Conservation (phyloP, 306 rosid species). For the Quercus aquifolioides region DNA sequence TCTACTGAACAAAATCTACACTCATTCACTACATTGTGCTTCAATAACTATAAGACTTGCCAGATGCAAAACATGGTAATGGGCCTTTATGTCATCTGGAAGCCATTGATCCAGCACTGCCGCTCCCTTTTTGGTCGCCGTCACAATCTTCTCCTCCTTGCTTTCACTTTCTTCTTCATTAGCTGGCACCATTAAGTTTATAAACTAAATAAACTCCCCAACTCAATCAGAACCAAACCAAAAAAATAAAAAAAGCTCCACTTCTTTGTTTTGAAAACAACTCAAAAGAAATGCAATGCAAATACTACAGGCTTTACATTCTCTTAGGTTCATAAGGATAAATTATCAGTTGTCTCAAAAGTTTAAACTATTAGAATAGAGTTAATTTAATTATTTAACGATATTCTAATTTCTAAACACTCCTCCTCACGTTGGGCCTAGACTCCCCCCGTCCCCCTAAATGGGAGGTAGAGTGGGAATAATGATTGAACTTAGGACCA, state of each 20-base stretch:
- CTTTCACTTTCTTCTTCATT: constrained; percentile 26
- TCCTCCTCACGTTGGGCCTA: too few relatives aligned
- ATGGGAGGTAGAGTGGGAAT: too few relatives aligned
- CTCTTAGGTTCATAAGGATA: background rate
- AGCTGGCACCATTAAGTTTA: constrained; percentile 16
- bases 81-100: constrained; percentile 65
- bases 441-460: too few relatives aligned
- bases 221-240: background rate
- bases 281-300: background rate
- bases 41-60: constrained; percentile 33
- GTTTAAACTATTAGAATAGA: too few relatives aligned
- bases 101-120: constrained; percentile 88
- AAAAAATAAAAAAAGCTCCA: background rate
- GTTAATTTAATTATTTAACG: too few relatives aligned
- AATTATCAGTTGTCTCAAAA: too few relatives aligned
- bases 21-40: background rate
- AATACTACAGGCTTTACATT: background rate
- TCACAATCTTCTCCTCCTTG: constrained; percentile 59
- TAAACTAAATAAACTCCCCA: background rate
- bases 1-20: background rate
- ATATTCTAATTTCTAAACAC: too few relatives aligned
- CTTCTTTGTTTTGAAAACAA: background rate
- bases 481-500: too few relatives aligned
- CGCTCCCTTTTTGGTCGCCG: constrained; percentile 82
- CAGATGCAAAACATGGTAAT: constrained; percentile 78